These are phyloP conservation scores for Dictyostelium firmibasis DNA, from an alignment of 78 protist genomes.

Conservation along the genomic window DNA sequence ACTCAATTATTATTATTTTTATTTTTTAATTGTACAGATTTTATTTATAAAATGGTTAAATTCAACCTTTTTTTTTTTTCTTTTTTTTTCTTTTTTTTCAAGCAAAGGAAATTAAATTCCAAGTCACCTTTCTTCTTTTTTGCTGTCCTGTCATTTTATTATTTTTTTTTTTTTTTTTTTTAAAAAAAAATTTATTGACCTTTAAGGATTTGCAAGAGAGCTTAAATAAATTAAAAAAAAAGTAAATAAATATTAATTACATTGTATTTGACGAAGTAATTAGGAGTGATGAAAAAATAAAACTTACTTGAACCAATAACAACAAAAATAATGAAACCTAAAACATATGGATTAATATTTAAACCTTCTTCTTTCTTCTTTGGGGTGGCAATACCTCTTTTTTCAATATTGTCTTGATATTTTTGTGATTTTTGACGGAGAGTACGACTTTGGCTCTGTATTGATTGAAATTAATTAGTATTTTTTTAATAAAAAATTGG, in stretches of 20 bases:
- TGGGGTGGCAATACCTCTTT: conserved; percentile 36
- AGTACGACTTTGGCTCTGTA: conserved; percentile 6
- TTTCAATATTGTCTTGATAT: conserved; percentile 27
- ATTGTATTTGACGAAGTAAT: too few relatives aligned
- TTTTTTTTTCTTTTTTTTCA: neutral
- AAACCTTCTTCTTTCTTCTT: conserved; percentile 58
- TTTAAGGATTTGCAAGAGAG: conserved; percentile 66
- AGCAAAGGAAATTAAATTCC: neutral
- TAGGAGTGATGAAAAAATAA: neutral
- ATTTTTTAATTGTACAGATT: too few relatives aligned
- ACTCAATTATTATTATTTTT: too few relatives aligned
- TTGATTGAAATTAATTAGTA: neutral
- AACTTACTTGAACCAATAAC: conserved; percentile 75
- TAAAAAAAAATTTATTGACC: conserved; percentile 46
- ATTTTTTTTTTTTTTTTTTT: too few relatives aligned
- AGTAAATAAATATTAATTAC: neutral
- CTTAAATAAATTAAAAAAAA: neutral
- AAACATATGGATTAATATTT: conserved; percentile 29
- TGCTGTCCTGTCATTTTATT: neutral
- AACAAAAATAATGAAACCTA: conserved; percentile 61
- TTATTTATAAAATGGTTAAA: neutral
- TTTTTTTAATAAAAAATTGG: neutral
- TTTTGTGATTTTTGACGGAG: conserved; percentile 51
- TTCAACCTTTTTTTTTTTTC: neutral
- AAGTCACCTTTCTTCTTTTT: neutral